phyloP scores from a whole-genome alignment of 1,284 basidiomycete species.

The Chondrostereum purpureum region DNA sequence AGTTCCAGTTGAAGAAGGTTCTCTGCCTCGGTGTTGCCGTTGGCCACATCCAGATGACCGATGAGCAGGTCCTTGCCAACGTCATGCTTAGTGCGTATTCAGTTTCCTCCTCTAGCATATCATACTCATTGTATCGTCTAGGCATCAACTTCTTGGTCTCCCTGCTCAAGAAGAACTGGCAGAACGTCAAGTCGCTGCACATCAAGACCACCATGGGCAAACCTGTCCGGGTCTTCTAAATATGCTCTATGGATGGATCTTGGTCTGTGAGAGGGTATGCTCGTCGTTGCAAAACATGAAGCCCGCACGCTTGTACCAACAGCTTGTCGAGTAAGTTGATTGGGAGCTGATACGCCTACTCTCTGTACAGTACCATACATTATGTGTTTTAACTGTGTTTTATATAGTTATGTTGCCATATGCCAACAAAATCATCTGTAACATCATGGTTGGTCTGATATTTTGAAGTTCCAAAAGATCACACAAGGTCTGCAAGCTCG shows the following conservation, averaged over 20 bases:
- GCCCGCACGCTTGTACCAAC: constrained; percentile 93
- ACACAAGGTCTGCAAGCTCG: too few relatives aligned
- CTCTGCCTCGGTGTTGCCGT: constrained; percentile 98
- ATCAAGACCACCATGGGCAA: constrained; percentile 99
- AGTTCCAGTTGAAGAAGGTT: constrained; percentile 99
- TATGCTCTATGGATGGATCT: constrained; percentile 4
- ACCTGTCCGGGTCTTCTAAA: constrained; percentile 86
- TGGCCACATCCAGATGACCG: constrained; percentile 95
- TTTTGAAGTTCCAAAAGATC: neutral
- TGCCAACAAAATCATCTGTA: neutral
- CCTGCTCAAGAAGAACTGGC: constrained; percentile 99
- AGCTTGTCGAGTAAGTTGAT: constrained; percentile 67
- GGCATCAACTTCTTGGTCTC: constrained; percentile 99
- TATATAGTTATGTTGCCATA: neutral
- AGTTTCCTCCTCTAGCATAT: neutral
- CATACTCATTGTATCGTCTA: constrained; percentile 20
- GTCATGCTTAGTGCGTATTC: constrained; percentile 83
- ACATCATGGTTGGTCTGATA: neutral
- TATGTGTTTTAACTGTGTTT: too few relatives aligned
- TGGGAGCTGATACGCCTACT: constrained; percentile 95
- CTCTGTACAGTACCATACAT: too few relatives aligned
- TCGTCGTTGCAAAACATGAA: constrained; percentile 65
- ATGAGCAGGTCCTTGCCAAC: constrained; percentile 95
- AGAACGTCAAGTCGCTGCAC: constrained; percentile 98
- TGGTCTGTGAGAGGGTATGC: constrained; percentile 11